A percentile compares a stretch with the other conserved stretches of the same genome.
These are phyloP conservation scores for Calycina marina DNA, from an alignment of 2,329 filamentous ascomycete species.

Conservation along the genomic window DNA sequence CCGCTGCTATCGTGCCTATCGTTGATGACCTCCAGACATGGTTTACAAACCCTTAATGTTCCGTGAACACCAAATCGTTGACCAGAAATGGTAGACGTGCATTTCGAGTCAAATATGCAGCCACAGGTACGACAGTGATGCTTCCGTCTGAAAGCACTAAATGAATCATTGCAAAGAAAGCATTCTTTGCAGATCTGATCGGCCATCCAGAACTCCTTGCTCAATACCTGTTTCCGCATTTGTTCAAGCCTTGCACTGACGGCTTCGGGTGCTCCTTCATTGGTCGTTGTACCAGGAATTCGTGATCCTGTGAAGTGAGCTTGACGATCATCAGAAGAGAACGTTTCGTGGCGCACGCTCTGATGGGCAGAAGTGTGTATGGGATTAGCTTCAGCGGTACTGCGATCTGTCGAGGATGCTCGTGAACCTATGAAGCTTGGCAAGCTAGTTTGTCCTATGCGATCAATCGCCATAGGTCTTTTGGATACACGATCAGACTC, in stretches of 20 bases:
- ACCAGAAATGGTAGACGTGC: slow-evolving; percentile 81
- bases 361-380: slow-evolving; percentile 44
- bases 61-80: slow-evolving; percentile 76
- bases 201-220: slow-evolving; percentile 98
- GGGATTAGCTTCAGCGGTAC: slow-evolving; percentile 39
- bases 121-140: slow-evolving; percentile 93
- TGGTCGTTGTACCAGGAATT: slow-evolving; percentile 41
- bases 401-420: slow-evolving; percentile 43
- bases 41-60: slow-evolving; percentile 78
- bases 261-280: slow-evolving; percentile 41
- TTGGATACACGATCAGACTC: slow-evolving; percentile 19
- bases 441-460: slow-evolving; percentile 30
- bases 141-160: slow-evolving; percentile 87
- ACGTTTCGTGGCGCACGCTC: slow-evolving; percentile 41
- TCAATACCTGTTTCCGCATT: slow-evolving; percentile 75
- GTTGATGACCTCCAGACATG: slow-evolving; percentile 82
- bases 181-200: slow-evolving; percentile 97
- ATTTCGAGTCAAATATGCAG: slow-evolving; percentile 97
- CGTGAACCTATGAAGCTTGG: slow-evolving; percentile 34
- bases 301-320: slow-evolving; percentile 29
- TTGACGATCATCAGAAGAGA: slow-evolving; percentile 28
- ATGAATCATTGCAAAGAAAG: slow-evolving; percentile 79
- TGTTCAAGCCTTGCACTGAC: slow-evolving; percentile 50
- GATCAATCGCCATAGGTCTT: slow-evolving; percentile 21
- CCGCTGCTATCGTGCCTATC: slow-evolving; percentile 74